A percentile compares a stretch with the other conserved stretches of the same genome.
phyloP scores from a whole-genome alignment of 768 basidiomycete genomes.

The Lactarius psammicola region DNA sequence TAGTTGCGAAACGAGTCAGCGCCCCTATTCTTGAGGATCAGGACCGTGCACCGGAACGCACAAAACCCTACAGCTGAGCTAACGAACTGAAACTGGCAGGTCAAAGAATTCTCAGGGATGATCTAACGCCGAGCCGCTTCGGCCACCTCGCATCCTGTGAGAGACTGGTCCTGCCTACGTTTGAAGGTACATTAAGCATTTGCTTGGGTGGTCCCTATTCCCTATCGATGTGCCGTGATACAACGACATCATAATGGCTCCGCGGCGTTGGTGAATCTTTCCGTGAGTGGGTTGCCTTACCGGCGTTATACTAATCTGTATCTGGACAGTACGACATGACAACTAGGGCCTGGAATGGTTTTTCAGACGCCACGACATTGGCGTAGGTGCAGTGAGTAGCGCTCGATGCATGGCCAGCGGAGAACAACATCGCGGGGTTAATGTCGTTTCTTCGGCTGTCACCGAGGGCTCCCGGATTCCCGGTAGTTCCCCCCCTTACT shows the following conservation, averaged over 20 bases:
- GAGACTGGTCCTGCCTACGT: neutral
- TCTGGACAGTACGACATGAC: neutral
- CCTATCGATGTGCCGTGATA: too few species aligned
- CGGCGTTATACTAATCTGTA: neutral
- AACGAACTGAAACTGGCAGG: neutral
- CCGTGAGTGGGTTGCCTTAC: neutral
- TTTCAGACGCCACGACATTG: neutral
- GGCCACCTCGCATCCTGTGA: neutral
- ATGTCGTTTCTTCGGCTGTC: too few species aligned
- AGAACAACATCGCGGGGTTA: neutral
- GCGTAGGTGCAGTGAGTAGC: neutral
- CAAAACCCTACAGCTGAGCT: neutral
- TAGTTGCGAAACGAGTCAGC: neutral
- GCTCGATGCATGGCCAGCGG: neutral
- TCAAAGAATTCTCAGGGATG: neutral
- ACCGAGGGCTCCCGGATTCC: neutral
- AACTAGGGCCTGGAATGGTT: neutral
- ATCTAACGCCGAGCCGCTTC: neutral
- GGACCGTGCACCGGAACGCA: neutral
- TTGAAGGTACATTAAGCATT: too few species aligned
- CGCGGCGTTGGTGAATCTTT: neutral
- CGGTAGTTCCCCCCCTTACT: neutral
- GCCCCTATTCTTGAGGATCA: neutral
- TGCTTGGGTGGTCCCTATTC: too few species aligned
- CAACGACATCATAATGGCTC: too few species aligned